Evolutionary conservation across 2,329 filamentous ascomycete species (phyloP).

Genomic region (Fusarium redolens): DNA sequence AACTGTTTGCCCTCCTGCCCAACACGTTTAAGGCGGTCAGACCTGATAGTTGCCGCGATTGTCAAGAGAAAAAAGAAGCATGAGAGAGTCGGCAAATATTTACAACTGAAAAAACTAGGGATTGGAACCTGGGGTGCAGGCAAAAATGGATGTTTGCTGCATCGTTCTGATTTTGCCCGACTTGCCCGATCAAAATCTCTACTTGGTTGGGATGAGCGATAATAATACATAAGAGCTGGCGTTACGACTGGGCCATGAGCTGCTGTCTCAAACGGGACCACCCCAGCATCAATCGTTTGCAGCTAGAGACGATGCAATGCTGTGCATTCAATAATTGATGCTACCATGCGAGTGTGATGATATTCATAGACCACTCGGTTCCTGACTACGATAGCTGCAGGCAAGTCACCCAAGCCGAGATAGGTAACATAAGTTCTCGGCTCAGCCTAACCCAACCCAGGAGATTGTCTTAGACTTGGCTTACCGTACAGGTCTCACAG

Average conservation of each 20-base stretch:
- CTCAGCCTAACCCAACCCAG: not conserved
- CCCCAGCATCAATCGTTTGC: not conserved
- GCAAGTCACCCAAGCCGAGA: slow-evolving; percentile 17
- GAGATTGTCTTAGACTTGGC: slow-evolving; percentile 12
- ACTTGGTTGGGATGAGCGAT: not conserved
- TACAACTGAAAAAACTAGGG: not conserved
- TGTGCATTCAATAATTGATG: slow-evolving; percentile 24
- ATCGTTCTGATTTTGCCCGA: not conserved
- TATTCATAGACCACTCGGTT: slow-evolving; percentile 16
- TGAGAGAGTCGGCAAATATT: not conserved
- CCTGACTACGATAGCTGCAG: slow-evolving; percentile 34
- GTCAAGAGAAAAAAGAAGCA: slow-evolving; percentile 29
- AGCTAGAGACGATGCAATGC: slow-evolving; percentile 4
- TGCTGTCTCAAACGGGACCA: not conserved
- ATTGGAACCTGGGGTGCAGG: not conserved
- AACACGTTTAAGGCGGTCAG: slow-evolving; percentile 42
- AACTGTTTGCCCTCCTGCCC: slow-evolving; percentile 22
- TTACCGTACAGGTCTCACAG: not conserved
- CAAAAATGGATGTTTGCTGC: not conserved
- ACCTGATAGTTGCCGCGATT: slow-evolving; percentile 38
- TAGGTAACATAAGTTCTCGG: not conserved
- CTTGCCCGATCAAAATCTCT: not conserved
- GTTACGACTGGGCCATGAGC: slow-evolving; percentile 2
- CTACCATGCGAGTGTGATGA: slow-evolving; percentile 6
- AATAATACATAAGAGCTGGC: not conserved